phyloP scores from a whole-genome alignment of 2,329 filamentous ascomycete genomes.

The Diaporthe sp. region DNA sequence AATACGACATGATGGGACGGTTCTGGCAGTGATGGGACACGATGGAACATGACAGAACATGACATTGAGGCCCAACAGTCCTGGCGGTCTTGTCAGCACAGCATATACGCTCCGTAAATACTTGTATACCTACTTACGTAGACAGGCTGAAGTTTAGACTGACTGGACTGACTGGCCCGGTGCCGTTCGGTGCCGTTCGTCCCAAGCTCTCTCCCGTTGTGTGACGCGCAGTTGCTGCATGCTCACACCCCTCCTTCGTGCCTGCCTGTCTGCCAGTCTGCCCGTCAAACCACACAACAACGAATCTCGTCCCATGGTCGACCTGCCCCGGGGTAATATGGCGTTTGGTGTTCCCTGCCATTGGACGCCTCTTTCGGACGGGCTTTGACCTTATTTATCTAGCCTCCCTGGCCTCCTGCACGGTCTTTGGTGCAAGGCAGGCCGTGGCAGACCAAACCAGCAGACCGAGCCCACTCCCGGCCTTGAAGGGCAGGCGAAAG shows the following conservation, averaged over 20 bases:
- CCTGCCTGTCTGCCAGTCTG: not conserved
- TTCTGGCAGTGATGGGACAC: not conserved
- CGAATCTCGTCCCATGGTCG: not conserved
- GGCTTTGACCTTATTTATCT: constrained; percentile 26
- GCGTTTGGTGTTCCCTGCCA: constrained; percentile 3
- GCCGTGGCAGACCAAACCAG: not conserved
- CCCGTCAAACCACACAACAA: not conserved
- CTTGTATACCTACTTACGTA: not conserved
- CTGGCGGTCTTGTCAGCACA: not conserved
- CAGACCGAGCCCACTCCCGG: not conserved
- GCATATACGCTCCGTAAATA: not conserved
- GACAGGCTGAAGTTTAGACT: not conserved
- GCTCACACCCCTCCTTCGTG: not conserved
- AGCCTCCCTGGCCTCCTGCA: constrained; percentile 1
- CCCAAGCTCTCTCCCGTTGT: not conserved
- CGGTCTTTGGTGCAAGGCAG: constrained; percentile 2
- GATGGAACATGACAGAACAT: not conserved
- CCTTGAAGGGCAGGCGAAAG: no score
- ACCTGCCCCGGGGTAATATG: not conserved
- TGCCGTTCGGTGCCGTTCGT: not conserved
- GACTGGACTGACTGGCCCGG: no score
- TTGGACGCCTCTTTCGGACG: constrained; percentile 17
- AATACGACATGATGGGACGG: not conserved
- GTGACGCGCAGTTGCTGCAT: not conserved
- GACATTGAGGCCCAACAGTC: not conserved